Evolutionary conservation across 2,329 filamentous ascomycete species (phyloP).

Genomic region (Ascomycota sp.): DNA sequence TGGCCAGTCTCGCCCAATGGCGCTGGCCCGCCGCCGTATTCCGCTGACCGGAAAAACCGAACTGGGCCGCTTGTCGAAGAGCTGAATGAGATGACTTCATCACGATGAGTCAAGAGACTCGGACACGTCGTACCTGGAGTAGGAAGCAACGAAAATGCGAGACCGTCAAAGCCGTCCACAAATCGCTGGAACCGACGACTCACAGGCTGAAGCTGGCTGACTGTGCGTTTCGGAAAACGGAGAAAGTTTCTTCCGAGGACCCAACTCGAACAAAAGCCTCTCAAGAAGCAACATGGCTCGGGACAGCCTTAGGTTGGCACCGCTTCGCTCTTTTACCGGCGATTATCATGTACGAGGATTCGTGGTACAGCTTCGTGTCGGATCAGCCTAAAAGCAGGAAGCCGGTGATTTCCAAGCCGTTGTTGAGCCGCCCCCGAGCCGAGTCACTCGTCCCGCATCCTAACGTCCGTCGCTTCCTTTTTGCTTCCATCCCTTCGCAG

Average conservation of each 20-base stretch:
- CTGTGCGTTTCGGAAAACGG: no score
- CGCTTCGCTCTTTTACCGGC: conserved; percentile 1
- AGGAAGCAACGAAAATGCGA: no score
- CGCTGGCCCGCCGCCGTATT: conserved; percentile 6
- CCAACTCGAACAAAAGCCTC: not conserved
- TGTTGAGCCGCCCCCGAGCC: conserved; percentile 39
- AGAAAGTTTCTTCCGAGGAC: no score
- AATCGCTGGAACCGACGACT: no score
- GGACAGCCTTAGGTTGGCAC: conserved; percentile 1
- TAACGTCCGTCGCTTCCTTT: conserved; percentile 25
- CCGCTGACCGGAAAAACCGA: conserved; percentile 7
- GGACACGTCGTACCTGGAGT: no score
- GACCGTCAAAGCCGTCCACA: no score
- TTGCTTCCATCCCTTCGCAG: not conserved
- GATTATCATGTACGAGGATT: conserved; percentile 55
- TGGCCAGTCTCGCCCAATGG: conserved; percentile 12
- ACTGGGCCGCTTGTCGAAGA: conserved; percentile 8
- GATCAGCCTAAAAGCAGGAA: conserved; percentile 34
- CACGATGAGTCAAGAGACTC: no score
- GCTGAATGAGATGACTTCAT: conserved; percentile 13
- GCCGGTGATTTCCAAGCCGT: conserved; percentile 11
- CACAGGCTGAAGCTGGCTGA: no score
- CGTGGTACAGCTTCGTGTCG: conserved; percentile 63
- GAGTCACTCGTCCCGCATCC: conserved; percentile 50
- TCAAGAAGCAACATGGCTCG: conserved; percentile 2